These are phyloP conservation scores for Coccinonectria pachysandricola DNA, from an alignment of 2,329 filamentous ascomycete species.

Conservation along the genomic window DNA sequence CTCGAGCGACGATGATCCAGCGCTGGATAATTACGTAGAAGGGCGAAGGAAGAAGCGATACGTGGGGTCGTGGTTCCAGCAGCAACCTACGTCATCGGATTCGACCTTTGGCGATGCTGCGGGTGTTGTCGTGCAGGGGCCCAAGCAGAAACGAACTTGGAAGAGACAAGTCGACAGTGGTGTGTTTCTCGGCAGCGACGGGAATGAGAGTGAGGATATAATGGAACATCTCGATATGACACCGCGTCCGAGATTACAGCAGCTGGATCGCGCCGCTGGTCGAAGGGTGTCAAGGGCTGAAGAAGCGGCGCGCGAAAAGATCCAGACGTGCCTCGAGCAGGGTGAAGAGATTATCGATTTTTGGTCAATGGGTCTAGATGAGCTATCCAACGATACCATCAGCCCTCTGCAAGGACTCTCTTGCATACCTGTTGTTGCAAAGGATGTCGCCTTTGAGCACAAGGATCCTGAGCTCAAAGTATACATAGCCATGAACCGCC, in stretches of 20 bases:
- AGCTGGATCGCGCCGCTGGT: conserved; percentile 22
- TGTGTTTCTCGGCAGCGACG: conserved; percentile 57
- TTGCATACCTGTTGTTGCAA: conserved; percentile 42
- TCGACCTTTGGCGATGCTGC: conserved; percentile 32
- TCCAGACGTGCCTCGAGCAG: conserved; percentile 45
- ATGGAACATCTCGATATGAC: conserved; percentile 23
- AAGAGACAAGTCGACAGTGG: conserved; percentile 56
- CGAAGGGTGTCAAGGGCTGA: conserved; percentile 31
- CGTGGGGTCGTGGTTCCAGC: conserved; percentile 58
- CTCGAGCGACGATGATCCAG: conserved; percentile 61
- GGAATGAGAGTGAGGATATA: conserved; percentile 33
- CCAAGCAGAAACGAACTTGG: conserved; percentile 40
- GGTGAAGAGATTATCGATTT: conserved; percentile 52
- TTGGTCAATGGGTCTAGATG: conserved; percentile 43
- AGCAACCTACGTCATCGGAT: conserved; percentile 42
- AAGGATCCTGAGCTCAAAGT: conserved; percentile 50
- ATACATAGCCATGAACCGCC: conserved; percentile 49
- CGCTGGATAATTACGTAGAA: conserved; percentile 52
- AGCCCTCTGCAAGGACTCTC: conserved; percentile 44
- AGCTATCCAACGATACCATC: conserved; percentile 46
- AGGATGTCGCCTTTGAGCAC: conserved; percentile 49
- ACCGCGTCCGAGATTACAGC: conserved; percentile 27
- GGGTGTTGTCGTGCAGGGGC: conserved; percentile 23
- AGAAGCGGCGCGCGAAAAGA: conserved; percentile 32
- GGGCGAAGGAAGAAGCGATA: conserved; percentile 51